These are phyloP conservation scores for Herpetospermum pedunculosum DNA, from an alignment of 306 rosid genomes.

Conservation along the genomic window DNA sequence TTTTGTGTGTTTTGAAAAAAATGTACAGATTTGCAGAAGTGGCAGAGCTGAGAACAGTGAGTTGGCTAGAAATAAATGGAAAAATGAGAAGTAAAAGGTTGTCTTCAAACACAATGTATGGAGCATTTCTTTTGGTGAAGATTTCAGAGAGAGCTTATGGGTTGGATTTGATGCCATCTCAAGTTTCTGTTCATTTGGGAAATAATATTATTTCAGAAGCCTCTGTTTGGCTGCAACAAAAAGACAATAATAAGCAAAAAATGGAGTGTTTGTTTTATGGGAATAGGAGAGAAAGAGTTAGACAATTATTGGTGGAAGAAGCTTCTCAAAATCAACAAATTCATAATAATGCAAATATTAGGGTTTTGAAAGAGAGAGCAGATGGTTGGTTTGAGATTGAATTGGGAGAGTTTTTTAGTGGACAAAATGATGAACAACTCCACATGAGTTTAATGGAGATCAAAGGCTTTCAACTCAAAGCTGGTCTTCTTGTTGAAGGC, in stretches of 20 bases:
- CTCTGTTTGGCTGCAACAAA: slow-evolving; percentile 13
- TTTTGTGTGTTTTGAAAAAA: too few relatives aligned
- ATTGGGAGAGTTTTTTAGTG: slow-evolving; percentile 40
- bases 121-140: slow-evolving; percentile 44
- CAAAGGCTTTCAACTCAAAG: slow-evolving; percentile 37
- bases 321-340: too few relatives aligned
- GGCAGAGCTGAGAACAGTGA: slow-evolving; percentile 37
- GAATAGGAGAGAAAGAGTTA: slow-evolving; percentile 14
- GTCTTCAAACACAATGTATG: slow-evolving; percentile 33
- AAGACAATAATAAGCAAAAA: slow-evolving; percentile 13
- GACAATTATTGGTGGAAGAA: slow-evolving; percentile 7
- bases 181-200: slow-evolving; percentile 27
- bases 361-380: slow-evolving; percentile 16
- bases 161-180: slow-evolving; percentile 20
- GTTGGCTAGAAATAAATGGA: slow-evolving; percentile 49
- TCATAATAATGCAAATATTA: neutral
- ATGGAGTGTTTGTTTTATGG: slow-evolving; percentile 28
- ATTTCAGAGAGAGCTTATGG: slow-evolving; percentile 33
- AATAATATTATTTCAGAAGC: neutral
- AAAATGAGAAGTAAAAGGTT: slow-evolving; percentile 23
- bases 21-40: slow-evolving; percentile 21
- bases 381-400: slow-evolving; percentile 69
- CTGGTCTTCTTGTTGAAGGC: slow-evolving; percentile 51
- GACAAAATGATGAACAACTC: slow-evolving; percentile 29
- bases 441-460: slow-evolving; percentile 33